phyloP scores from a whole-genome alignment of 2,329 filamentous ascomycete genomes.

The Trichoderma cornu-damae region DNA sequence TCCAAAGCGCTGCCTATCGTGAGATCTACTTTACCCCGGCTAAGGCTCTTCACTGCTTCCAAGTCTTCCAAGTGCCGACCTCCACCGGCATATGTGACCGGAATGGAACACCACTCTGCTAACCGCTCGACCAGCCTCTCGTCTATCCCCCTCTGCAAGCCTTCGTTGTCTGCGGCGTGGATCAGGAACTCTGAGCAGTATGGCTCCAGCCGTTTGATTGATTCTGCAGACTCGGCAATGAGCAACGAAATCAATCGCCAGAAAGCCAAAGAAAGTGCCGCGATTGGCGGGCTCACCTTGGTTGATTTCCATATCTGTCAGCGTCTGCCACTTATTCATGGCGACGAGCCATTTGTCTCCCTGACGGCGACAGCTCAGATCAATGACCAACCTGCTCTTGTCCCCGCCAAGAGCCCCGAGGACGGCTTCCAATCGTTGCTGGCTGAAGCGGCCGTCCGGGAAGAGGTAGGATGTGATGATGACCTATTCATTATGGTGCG shows the following conservation, averaged over 20 bases:
- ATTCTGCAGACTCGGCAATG: constrained; percentile 48
- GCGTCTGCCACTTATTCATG: constrained; percentile 98
- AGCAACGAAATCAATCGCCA: neutral
- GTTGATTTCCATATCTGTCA: constrained; percentile 92
- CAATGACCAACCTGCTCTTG: constrained; percentile 80
- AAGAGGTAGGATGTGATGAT: constrained; percentile 97
- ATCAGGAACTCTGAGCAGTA: constrained; percentile 97
- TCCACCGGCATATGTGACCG: constrained; percentile 95
- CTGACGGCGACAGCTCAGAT: constrained; percentile 81
- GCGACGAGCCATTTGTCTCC: constrained; percentile 87
- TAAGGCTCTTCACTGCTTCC: constrained; percentile 73
- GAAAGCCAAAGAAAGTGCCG: neutral
- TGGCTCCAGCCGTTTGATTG: constrained; percentile 74
- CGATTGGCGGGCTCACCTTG: constrained; percentile 56
- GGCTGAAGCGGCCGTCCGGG: constrained; percentile 74
- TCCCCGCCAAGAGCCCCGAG: constrained; percentile 68
- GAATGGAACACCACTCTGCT: constrained; percentile 81
- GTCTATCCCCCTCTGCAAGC: constrained; percentile 85
- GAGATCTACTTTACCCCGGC: constrained; percentile 76
- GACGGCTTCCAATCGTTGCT: constrained; percentile 67
- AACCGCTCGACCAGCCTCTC: constrained; percentile 72
- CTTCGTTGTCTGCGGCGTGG: constrained; percentile 95
- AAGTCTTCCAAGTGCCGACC: constrained; percentile 77
- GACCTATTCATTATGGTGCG: constrained; percentile 59
- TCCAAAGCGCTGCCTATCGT: constrained; percentile 96